Evolutionary conservation across 202 grass and related monocot genomes (phyloP).

Genomic region (Bolboschoenoplectus hybrid): DNA sequence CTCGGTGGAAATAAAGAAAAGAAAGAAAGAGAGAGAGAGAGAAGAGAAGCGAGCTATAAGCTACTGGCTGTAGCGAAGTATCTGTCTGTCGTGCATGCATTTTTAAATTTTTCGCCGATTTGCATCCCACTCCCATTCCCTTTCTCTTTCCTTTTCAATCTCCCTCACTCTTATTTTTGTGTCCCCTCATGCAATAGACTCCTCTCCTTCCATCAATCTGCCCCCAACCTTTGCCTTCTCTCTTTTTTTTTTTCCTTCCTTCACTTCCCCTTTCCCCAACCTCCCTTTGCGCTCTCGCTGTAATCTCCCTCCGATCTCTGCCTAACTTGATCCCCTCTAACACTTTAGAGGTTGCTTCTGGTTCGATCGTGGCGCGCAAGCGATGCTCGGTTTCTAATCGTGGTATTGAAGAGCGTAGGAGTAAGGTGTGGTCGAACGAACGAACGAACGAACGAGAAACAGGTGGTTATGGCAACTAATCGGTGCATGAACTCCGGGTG

Average conservation of each 20-base stretch:
- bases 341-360: not conserved
- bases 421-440: constrained; percentile 7
- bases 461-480: constrained; percentile 27
- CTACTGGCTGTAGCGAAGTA: constrained; percentile 36
- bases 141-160: constrained; percentile 27
- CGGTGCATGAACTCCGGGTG: constrained; percentile 89
- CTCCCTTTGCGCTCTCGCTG: not conserved
- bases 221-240: not conserved
- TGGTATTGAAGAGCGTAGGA: not conserved
- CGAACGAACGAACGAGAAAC: constrained; percentile 1
- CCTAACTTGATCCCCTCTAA: not conserved
- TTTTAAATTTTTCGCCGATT: constrained; percentile 39
- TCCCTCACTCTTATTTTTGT: not conserved
- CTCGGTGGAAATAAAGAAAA: constrained; percentile 10
- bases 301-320: not conserved
- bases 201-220: constrained; percentile 32
- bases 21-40: not conserved
- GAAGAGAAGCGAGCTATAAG: constrained; percentile 9
- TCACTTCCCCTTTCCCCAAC: not conserved
- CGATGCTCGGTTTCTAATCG: constrained; percentile 3
- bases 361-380: not conserved
- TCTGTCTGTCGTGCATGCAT: constrained; percentile 42
- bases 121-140: not conserved
- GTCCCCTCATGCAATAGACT: constrained; percentile 36
- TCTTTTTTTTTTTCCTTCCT: not conserved